phyloP scores from a whole-genome alignment of 768 basidiomycete species.

The Leccinum subgranulosum region DNA sequence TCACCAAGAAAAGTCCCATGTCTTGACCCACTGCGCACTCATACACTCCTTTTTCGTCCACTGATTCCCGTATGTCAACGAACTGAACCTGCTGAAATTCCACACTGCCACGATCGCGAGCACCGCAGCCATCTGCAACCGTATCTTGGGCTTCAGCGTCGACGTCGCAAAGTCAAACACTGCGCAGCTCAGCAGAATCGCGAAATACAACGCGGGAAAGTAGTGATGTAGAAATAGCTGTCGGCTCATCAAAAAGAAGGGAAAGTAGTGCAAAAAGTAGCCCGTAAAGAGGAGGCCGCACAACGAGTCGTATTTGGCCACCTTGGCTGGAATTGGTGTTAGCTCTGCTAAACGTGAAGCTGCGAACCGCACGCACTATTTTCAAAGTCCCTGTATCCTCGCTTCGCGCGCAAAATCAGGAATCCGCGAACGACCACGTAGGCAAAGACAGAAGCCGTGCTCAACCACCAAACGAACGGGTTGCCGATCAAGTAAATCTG shows the following conservation, averaged over 20 bases:
- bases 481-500: conserved; percentile 97
- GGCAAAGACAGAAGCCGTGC: conserved; percentile 63
- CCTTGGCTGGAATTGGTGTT: conserved; percentile 55
- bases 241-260: conserved; percentile 96
- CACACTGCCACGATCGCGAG: conserved; percentile 71
- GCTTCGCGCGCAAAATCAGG: conserved; percentile 83
- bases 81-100: conserved; percentile 76
- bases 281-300: conserved; percentile 91
- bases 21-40: conserved; percentile 80
- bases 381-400: conserved; percentile 90
- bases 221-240: conserved; percentile 99
- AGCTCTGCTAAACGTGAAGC: background rate
- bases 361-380: conserved; percentile 57
- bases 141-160: conserved; percentile 65
- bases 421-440: conserved; percentile 73
- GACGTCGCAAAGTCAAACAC: conserved; percentile 88
- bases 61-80: conserved; percentile 75
- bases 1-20: conserved; percentile 95
- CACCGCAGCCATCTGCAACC: conserved; percentile 79
- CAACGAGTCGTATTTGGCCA: conserved; percentile 87
- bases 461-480: conserved; percentile 89
- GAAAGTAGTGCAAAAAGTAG: conserved; percentile 91
- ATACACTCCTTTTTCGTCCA: conserved; percentile 86
- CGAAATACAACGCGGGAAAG: conserved; percentile 93
- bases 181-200: conserved; percentile 71